Percentiles rank a stretch among this genome's conserved stretches.
Conservation (phyloP, 441 rosid genomes). For the Euphorbia neoarborescens region DNA sequence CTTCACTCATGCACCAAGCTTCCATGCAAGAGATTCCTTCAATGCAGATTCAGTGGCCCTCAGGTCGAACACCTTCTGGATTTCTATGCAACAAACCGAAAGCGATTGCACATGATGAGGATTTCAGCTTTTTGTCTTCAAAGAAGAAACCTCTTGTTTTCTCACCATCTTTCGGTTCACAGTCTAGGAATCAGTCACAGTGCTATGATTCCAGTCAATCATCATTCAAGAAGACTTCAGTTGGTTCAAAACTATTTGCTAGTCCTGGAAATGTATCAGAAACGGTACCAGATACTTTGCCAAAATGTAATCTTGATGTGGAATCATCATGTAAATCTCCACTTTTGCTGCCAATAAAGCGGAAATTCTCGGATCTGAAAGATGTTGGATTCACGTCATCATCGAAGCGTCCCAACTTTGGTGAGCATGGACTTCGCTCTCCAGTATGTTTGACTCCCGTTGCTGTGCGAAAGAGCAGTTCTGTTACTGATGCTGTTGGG, state of each 20-base stretch:
- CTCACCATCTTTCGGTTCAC: constrained; percentile 58
- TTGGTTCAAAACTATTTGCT: constrained; percentile 34
- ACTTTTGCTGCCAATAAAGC: constrained; percentile 56
- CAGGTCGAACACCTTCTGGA: constrained; percentile 63
- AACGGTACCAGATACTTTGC: constrained; percentile 33
- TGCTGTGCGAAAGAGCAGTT: constrained; percentile 39
- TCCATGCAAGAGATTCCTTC: constrained; percentile 51
- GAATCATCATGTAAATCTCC: constrained; percentile 69
- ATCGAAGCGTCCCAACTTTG: constrained; percentile 54
- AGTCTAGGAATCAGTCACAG: constrained; percentile 42
- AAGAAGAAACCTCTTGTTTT: constrained; percentile 72
- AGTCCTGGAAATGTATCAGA: constrained; percentile 33
- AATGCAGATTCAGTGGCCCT: constrained; percentile 78
- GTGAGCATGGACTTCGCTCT: constrained; percentile 66
- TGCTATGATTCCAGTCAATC: constrained; percentile 41
- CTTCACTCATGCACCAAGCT: constrained; percentile 53
- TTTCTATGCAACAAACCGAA: constrained; percentile 54
- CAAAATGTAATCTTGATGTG: constrained; percentile 37
- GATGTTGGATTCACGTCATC: constrained; percentile 48
- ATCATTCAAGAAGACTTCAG: constrained; percentile 34
- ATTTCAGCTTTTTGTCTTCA: constrained; percentile 37
- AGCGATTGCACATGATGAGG: constrained; percentile 38
- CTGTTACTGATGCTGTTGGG: constrained; percentile 40
- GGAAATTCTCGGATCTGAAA: constrained; percentile 68
- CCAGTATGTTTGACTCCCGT: constrained; percentile 52